These are phyloP conservation scores for Entrophospora sp. DNA, from an alignment of 192 early-diverging fungal genomes.

Conservation along the genomic window DNA sequence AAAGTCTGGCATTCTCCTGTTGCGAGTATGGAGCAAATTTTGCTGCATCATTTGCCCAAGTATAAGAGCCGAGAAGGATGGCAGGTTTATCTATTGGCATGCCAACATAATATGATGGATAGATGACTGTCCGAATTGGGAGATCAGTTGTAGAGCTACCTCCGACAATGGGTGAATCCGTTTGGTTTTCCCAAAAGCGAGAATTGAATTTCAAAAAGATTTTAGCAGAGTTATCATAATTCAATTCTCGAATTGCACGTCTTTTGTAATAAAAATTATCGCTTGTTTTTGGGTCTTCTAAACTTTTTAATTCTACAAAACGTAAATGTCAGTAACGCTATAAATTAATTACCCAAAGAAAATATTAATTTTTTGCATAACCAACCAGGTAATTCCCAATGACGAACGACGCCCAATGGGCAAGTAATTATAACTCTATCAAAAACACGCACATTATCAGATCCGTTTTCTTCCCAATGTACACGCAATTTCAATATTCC, in stretches of 20 bases:
- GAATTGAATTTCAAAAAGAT: slow-evolving; percentile 20
- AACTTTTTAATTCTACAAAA: too few species aligned
- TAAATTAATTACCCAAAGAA: background rate
- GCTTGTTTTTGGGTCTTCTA: too few species aligned
- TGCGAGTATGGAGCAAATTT: slow-evolving; percentile 17
- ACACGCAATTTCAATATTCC: slow-evolving; percentile 21
- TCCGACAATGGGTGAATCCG: slow-evolving; percentile 23
- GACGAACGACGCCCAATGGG: slow-evolving; percentile 23
- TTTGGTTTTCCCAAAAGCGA: slow-evolving; percentile 30
- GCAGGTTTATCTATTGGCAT: background rate
- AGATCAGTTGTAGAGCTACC: slow-evolving; percentile 23
- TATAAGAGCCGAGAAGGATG: slow-evolving; percentile 23
- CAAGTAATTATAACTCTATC: slow-evolving; percentile 26
- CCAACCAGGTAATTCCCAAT: slow-evolving; percentile 25
- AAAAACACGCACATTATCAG: background rate
- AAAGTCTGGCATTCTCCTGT: slow-evolving; percentile 14
- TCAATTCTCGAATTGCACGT: slow-evolving; percentile 14
- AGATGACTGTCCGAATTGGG: background rate
- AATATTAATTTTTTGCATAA: background rate
- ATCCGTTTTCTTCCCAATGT: slow-evolving; percentile 18
- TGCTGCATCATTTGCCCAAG: background rate
- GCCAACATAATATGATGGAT: slow-evolving; percentile 21
- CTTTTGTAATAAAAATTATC: background rate
- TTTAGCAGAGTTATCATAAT: slow-evolving; percentile 17
- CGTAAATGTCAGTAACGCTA: background rate